A percentile compares a stretch with the other conserved stretches of the same genome.
Conservation (phyloP, 495 filamentous ascomycete species). For the Chaetomium cochliodes region DNA sequence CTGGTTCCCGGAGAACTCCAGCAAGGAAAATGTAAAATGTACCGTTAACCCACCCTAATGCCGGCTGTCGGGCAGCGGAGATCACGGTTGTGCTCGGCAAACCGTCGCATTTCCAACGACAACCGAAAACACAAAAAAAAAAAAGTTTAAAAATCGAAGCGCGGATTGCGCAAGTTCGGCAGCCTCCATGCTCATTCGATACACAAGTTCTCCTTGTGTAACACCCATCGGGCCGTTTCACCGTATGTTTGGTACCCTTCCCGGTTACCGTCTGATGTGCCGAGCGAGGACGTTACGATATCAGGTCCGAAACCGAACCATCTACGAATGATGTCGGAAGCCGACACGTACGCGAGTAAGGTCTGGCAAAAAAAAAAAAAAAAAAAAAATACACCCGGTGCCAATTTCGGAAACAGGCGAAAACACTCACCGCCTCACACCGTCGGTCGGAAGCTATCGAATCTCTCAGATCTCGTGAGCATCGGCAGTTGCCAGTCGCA, state of each 20-base stretch:
- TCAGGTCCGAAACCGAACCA: slow-evolving; percentile 7
- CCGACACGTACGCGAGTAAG: background rate
- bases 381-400: background rate
- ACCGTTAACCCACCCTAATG: background rate
- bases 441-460: background rate
- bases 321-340: background rate
- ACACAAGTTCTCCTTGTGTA: background rate
- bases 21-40: background rate
- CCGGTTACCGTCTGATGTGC: background rate
- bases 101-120: background rate
- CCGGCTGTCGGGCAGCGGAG: slow-evolving; percentile 6
- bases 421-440: slow-evolving; percentile 8
- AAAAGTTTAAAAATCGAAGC: background rate
- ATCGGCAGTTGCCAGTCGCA: background rate
- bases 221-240: slow-evolving; percentile 18
- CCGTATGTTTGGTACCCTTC: slow-evolving; percentile 6
- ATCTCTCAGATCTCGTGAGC: background rate
- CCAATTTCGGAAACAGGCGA: slow-evolving; percentile 7
- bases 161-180: background rate
- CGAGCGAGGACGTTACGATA: background rate
- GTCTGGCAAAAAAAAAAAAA: too few relatives aligned
- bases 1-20: background rate
- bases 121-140: background rate
- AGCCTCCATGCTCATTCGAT: background rate
- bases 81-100: slow-evolving; percentile 9